Base-by-base conservation (phyloP, 164 flowering plant species). In the Dillenia turbinata region DNA sequence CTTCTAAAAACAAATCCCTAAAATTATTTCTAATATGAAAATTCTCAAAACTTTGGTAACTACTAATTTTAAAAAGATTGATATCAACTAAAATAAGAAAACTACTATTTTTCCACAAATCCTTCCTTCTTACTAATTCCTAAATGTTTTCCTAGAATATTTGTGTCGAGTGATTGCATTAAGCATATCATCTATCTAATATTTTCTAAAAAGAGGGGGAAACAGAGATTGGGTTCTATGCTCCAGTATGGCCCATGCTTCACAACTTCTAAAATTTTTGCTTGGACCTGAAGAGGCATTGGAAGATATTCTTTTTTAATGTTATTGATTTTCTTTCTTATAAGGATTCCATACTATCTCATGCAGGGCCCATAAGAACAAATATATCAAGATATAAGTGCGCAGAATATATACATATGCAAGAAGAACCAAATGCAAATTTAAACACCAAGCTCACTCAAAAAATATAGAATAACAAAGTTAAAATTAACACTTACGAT, bases 401-500 rank as follows among this genome's bases (percentile, higher is more conserved):
- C 1, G 16, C n/a, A 14, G 14, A 50, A 50, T 8, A 50, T 9
- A 1, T 8, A 49, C 12, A 9, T 9, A 15, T 4, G n/a, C 16
- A 62, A 12, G 1, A 12, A 14, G 43, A 52, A 14, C 49, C 13
- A 5, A 60, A 47, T 26, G 26, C 43, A 57, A 68, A 63, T 14
- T 14, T 15, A 57, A 47, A 47, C 9, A 47, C 14, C 14, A 33
- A 67, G 44, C 2, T 16, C 2, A 59, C 45, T 22, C 24, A 2
- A 53, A 59, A 54, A 61, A 50, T 14, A 14, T 44, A 24, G 53
- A 56, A 9, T 47, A 12, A 52, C 4, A 2, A 15, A 52, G 47
- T 33, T 33, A 46, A 12, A 14, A 56, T 10, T 54, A 66, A 44
- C 10, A 60, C 87, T 66, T 75, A 83, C 87, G 76, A 47, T 69